A percentile compares a stretch with the other conserved stretches of the same genome.
Evolutionary conservation across 495 filamentous ascomycete species (phyloP).

Genomic region (Aspergillus egyptiacus): DNA sequence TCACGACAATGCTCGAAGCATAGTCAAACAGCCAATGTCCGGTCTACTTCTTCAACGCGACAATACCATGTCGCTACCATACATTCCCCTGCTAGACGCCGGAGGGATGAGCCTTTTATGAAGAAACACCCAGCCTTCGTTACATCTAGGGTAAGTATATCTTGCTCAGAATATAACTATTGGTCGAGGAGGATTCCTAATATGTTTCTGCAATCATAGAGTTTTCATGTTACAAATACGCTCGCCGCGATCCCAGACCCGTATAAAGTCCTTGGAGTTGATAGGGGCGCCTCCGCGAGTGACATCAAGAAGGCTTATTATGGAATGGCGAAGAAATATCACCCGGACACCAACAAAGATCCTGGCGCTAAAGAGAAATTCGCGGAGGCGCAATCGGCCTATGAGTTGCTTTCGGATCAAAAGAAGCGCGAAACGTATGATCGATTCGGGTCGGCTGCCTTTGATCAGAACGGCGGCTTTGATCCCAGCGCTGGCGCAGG

Average conservation of each 20-base stretch:
- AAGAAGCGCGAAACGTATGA: conserved; percentile 90
- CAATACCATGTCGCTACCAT: conserved; percentile 25
- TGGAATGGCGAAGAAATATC: conserved; percentile 93
- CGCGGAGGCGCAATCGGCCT: conserved; percentile 81
- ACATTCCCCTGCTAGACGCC: conserved; percentile 20
- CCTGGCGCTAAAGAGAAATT: conserved; percentile 88
- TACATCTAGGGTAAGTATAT: conserved; percentile 29
- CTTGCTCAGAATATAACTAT: neutral
- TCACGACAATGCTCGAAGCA: conserved; percentile 35
- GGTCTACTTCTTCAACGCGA: conserved; percentile 23
- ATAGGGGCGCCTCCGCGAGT: conserved; percentile 65
- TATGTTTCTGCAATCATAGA: conserved; percentile 36
- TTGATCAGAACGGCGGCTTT: conserved; percentile 70
- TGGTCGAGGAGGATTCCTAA: conserved; percentile 4
- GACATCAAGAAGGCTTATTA: conserved; percentile 99
- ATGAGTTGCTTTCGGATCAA: conserved; percentile 85
- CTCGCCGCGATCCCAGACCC: conserved; percentile 67
- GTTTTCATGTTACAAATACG: conserved; percentile 67
- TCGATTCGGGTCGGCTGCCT: conserved; percentile 79
- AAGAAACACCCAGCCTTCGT: conserved; percentile 13
- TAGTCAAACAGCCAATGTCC: conserved; percentile 17
- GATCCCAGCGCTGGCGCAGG: conserved; percentile 58
- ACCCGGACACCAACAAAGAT: conserved; percentile 97
- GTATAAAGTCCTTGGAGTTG: conserved; percentile 80
- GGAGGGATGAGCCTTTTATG: conserved; percentile 17